Base-by-base conservation (phyloP, 495 filamentous ascomycete genomes). In the Xylaria nigripes region DNA sequence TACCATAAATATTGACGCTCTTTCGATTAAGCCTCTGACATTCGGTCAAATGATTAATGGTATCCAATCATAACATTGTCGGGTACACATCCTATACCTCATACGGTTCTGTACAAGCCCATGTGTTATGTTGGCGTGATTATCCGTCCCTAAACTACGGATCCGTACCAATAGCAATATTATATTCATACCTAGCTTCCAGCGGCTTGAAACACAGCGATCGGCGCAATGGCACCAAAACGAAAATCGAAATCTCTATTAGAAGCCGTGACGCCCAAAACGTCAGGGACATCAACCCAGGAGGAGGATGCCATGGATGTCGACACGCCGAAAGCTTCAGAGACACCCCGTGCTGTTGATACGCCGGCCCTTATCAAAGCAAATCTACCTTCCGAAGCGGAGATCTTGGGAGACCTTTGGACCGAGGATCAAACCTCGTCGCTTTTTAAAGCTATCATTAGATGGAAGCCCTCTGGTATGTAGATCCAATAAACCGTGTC, bases 401-500 rank as follows among this genome's bases (percentile, higher is more conserved):
- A 66, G 36, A 68, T 69, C 27, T 65, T 85, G 16, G 79, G 80
- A 36, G 88, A 94, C 50, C 81, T 83, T 1, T 98, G 93, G 93
- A 95, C 90, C 0, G 90, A 96, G 65, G 93, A 96, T 59, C 92
- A 98, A 64, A 86, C 95, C 58, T 89, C 88, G 2, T 87, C 85
- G 4, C 73, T 98, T 3, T 87, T 96, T 72, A 96, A 96, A 64
- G 87, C 83, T 38, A 76, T 84, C 40, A 89, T 97, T 45, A 80
- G 83, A 66, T 94, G 89, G 84, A 98, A 98, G 65, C 93, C 93
- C 38, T 90, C 91, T 56, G 93, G 92, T 91, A 64, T 66, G 76
- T 75, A n/a, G n/a, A 38, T 9, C 4, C 27, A 29, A 29, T 9
- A 29, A 9, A 56, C 43, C 34, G 23, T 34, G 15, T 27, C 23